Evolutionary conservation across 192 early-diverging fungal species (phyloP).

Genomic region (Entomortierella parvispora): DNA sequence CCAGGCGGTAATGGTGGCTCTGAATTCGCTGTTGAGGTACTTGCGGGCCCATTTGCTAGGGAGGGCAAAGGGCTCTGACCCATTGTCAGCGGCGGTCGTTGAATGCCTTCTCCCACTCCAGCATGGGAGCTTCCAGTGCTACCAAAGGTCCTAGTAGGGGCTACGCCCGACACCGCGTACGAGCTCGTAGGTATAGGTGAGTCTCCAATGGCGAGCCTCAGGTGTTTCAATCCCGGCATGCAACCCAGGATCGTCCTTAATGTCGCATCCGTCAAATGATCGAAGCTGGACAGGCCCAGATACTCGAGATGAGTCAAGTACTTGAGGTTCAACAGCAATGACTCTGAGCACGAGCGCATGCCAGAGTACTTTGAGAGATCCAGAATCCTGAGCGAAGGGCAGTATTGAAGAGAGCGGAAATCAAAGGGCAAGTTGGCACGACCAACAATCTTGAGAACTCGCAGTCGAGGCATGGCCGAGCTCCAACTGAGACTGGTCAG

Average conservation of each 20-base stretch:
- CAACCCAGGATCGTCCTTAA: slow-evolving; percentile 42
- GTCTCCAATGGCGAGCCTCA: slow-evolving; percentile 40
- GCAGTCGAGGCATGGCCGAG: slow-evolving; percentile 21
- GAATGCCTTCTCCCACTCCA: too few relatives aligned
- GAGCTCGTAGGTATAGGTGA: slow-evolving; percentile 9
- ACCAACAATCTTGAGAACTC: slow-evolving; percentile 38
- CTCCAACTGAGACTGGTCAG: slow-evolving; percentile 21
- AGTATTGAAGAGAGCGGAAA: slow-evolving; percentile 34
- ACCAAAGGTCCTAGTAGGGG: too few relatives aligned
- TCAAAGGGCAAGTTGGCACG: slow-evolving; percentile 48
- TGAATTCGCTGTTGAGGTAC: neutral
- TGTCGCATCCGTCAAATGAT: slow-evolving; percentile 44
- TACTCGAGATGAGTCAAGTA: slow-evolving; percentile 40
- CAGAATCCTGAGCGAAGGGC: slow-evolving; percentile 34
- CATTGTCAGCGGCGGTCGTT: too few relatives aligned
- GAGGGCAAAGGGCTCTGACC: neutral
- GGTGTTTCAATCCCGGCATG: slow-evolving; percentile 40
- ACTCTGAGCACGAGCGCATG: slow-evolving; percentile 34
- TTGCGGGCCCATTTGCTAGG: neutral
- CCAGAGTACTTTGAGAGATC: slow-evolving; percentile 51
- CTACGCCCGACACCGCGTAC: neutral
- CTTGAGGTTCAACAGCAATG: slow-evolving; percentile 28
- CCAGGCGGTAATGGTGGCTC: neutral
- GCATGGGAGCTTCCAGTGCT: too few relatives aligned
- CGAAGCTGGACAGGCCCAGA: slow-evolving; percentile 46